Evolutionary conservation across 176 grass and related monocot species (phyloP), one percentile per base, ranked within the genome.

Genomic region (Oryza coarctata): DNA sequence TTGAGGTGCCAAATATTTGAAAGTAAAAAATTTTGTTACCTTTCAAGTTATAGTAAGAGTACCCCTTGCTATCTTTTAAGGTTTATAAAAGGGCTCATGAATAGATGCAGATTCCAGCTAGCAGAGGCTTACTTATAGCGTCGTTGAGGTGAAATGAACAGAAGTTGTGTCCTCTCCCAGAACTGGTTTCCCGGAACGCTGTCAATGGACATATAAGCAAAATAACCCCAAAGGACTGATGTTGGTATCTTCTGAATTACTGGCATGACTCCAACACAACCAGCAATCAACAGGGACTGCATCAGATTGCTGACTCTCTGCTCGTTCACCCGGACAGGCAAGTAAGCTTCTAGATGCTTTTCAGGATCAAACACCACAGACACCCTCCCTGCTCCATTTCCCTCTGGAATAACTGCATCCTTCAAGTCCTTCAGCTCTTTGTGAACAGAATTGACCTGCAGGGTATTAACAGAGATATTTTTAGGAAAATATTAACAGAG

Each of bases 171-270:
- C 82, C 91, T 90, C 68, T 97, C 94, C 87, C 85, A 90, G 80
- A 97, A 97, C 77, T 97, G 91, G 85, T 94, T 97, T 76, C 94
- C 91, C 29, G 94, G 94, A 65, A 97, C 81, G 75, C 87, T 97
- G 50, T 97, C 94, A 12, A 89, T 86, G 70, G 91, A 93, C 91
- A 97, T 97, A 57, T 97, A 97, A 34, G 89, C 94, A 10, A 97
- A 97, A 77, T 97, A 94, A 58, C 94, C 94, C 94, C 94, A 97
- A 12, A 97, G 90, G 14, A 94, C 91, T 33, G 94, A 94, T 74
- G 94, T 94, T 0, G 89, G 94, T 76, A 97, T 97, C 87, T 58
- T 90, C 87, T 85, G 91, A 70, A 94, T 97, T 69, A 90, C 70
- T 0, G 94, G 94, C 49, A 86, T 90, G 15, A 88, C 78, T 74